Conservation (phyloP, 1,284 basidiomycete species). For the Apiotrichum mycotoxinovorans region DNA sequence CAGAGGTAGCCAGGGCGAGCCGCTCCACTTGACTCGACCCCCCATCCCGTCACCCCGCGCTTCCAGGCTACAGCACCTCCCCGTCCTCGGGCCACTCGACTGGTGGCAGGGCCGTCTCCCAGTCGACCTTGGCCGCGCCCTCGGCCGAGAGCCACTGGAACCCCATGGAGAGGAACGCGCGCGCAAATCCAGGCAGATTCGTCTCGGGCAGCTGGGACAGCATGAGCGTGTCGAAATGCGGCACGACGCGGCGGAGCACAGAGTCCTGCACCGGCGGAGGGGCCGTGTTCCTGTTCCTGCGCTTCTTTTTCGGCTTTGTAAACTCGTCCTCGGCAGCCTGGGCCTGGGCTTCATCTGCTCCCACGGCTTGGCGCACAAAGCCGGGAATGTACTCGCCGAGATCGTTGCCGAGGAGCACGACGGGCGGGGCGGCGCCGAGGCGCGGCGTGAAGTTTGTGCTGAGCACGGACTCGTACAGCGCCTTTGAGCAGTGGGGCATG, state of each 20-base stretch:
- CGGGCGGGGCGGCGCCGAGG: slow-evolving; percentile 13
- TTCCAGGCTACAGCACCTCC: slow-evolving; percentile 24
- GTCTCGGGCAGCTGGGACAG: slow-evolving; percentile 39
- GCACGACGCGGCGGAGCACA: slow-evolving; percentile 40
- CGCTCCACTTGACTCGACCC: no score
- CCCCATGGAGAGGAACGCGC: slow-evolving; percentile 40
- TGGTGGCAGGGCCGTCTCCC: slow-evolving; percentile 35
- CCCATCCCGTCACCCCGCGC: not conserved
- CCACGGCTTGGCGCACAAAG: slow-evolving; percentile 13
- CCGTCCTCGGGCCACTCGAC: slow-evolving; percentile 41
- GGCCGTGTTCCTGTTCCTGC: slow-evolving; percentile 24
- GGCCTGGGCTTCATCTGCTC: not conserved
- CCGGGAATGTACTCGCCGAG: slow-evolving; percentile 40
- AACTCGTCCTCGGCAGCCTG: slow-evolving; percentile 28
- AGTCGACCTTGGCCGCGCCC: slow-evolving; percentile 28
- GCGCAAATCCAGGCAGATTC: slow-evolving; percentile 43
- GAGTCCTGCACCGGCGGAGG: slow-evolving; percentile 24
- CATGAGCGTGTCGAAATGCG: slow-evolving; percentile 28
- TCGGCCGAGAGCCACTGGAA: slow-evolving; percentile 38
- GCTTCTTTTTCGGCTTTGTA: slow-evolving; percentile 43
- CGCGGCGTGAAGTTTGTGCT: slow-evolving; percentile 27
- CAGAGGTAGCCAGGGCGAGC: no score
- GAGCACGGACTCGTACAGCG: slow-evolving; percentile 41
- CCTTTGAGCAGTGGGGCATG: slow-evolving; percentile 42
- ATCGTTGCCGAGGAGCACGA: slow-evolving; percentile 42